Evolutionary conservation across 2,329 filamentous ascomycete species (phyloP), one percentile per base, ranked within the genome.

Genomic region (Teratosphaeria nubilosa): DNA sequence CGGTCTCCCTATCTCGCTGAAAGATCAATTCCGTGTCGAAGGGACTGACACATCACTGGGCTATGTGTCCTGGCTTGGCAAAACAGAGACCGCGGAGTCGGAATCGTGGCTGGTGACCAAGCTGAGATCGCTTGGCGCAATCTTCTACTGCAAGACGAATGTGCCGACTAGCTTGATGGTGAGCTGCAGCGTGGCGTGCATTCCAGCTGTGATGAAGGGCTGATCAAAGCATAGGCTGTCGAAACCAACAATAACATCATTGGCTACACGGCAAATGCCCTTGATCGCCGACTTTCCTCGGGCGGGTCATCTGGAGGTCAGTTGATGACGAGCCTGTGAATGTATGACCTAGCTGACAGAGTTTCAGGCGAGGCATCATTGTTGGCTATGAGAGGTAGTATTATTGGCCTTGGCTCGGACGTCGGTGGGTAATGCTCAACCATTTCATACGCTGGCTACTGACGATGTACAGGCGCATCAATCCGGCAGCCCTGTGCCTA

Each of bases 221-320:
- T 13, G 10, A 13, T 51, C 22, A 16, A 13, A 13, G 22, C 22
- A 11, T 27, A 51, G 50, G 56, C 59, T 52, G 61, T 61, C 30
- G 60, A 65, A 56, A 62, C 61, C 22, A 56, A 52, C 22, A 63
- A 65, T 50, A 63, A 63, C 54, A 62, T 65, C 51, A 56, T 61
- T 32, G 62, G 63, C 34, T 57, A 52, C 13, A 65, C 63, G 1
- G 24, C 59, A 31, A 65, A 62, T 59, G 61, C 63, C 25, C 60
- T 32, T 54, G 62, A 63, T 51, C 55, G 53, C 5, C 54, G 45
- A 30, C 51, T 61, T n/a, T 63, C 63, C 11, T 60, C 62, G 20
- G 62, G 62, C 56, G 62, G 63, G 16, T 58, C 63, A 10, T 62
- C 58, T 56, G 63, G 62, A 55, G 63, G 62, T 45, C 10, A 51